Percentiles rank a stretch among this genome's conserved stretches.
Evolutionary conservation across 495 filamentous ascomycete genomes (phyloP).

Genomic region (Sphaerosporella brunnea): DNA sequence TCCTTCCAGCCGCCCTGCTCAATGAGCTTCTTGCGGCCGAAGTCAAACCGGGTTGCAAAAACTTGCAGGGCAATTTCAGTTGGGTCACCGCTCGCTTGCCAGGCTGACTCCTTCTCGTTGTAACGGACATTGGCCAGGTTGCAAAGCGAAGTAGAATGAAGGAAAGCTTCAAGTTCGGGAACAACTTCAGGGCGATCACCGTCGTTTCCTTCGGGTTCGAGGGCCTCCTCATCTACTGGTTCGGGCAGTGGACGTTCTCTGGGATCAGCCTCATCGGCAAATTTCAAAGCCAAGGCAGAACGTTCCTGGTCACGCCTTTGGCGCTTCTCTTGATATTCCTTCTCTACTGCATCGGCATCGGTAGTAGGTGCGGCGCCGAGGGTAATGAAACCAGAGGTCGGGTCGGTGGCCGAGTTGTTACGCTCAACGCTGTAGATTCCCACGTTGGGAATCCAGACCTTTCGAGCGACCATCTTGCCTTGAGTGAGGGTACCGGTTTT

Average conservation of each 20-base stretch:
- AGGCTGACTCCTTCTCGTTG: conserved; percentile 35
- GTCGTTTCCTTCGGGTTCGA: conserved; percentile 15
- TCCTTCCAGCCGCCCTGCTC: conserved; percentile 42
- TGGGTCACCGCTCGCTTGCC: conserved; percentile 64
- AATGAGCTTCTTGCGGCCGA: conserved; percentile 38
- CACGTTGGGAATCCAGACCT: conserved; percentile 56
- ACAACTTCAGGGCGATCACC: conserved; percentile 22
- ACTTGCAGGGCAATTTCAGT: conserved; percentile 74
- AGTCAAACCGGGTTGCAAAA: conserved; percentile 52
- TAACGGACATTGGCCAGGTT: conserved; percentile 56
- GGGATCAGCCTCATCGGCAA: conserved; percentile 13
- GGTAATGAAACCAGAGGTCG: conserved; percentile 28
- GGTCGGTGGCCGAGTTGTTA: conserved; percentile 41
- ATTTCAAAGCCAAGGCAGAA: conserved; percentile 16
- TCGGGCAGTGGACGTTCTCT: conserved; percentile 1
- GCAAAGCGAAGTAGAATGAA: conserved; percentile 56
- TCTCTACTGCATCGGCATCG: conserved; percentile 14
- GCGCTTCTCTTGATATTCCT: conserved; percentile 17
- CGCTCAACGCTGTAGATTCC: conserved; percentile 40
- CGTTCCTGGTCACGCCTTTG: conserved; percentile 19
- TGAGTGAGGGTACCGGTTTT: conserved; percentile 74
- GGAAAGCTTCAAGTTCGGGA: conserved; percentile 41
- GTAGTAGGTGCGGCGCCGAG: conserved; percentile 17
- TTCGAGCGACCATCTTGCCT: conserved; percentile 59
- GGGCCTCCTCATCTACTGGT: conserved; percentile 17